Evolutionary conservation across 2,329 filamentous ascomycete genomes (phyloP).

Genomic region (Neurospora sp.): DNA sequence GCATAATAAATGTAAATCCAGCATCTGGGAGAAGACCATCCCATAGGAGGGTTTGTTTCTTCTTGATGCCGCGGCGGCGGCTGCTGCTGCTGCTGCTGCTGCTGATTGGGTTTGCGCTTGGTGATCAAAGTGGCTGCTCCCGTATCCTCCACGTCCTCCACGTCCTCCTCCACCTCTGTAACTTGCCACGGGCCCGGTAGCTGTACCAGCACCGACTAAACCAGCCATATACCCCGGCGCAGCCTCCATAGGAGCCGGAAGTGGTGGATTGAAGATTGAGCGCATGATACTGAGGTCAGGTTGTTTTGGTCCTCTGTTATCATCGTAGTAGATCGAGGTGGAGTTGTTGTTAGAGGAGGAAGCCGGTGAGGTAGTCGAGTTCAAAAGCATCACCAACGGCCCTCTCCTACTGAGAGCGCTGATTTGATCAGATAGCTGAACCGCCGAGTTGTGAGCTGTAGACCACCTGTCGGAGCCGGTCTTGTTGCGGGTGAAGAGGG

Average conservation of each 20-base stretch:
- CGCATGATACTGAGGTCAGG: conserved; percentile 34
- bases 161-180: background rate
- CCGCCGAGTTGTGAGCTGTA: conserved; percentile 33
- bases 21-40: conserved; percentile 42
- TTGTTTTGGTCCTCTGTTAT: conserved; percentile 9
- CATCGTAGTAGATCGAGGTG: background rate
- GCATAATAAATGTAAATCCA: conserved; percentile 45
- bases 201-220: background rate
- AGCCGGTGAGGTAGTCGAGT: conserved; percentile 31
- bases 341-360: background rate
- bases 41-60: conserved; percentile 43
- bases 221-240: background rate
- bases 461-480: conserved; percentile 31
- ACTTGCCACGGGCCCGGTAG: background rate
- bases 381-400: conserved; percentile 45
- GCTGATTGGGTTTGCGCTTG: conserved; percentile 1
- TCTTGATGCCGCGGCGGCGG: background rate
- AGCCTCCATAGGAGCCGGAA: background rate
- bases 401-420: conserved; percentile 12
- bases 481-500: conserved; percentile 34
- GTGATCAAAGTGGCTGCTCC: background rate
- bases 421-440: background rate
- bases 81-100: background rate
- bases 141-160: background rate
- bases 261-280: conserved; percentile 37